A percentile compares a stretch with the other conserved stretches of the same genome.
These are phyloP conservation scores for Nigrograna mackinnonii DNA, from an alignment of 2,329 filamentous ascomycete genomes.

Conservation along the genomic window DNA sequence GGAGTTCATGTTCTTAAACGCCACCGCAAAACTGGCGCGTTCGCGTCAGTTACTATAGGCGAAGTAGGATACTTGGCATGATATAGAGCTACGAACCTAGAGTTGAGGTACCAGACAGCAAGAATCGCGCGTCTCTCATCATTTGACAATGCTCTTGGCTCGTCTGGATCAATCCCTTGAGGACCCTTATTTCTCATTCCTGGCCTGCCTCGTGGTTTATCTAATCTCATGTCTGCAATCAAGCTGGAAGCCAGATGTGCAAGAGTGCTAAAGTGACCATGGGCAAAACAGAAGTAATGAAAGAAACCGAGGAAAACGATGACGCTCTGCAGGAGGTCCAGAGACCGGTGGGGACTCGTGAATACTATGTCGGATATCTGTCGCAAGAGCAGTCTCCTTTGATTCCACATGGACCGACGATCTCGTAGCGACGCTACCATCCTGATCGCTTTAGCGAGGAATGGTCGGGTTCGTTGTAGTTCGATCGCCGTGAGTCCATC, in stretches of 20 bases:
- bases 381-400: constrained; percentile 7
- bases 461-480: constrained; percentile 7
- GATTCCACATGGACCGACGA: constrained; percentile 7
- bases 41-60: too few relatives aligned
- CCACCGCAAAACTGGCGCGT: too few relatives aligned
- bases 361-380: constrained; percentile 9
- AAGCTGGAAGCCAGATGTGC: constrained; percentile 8
- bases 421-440: constrained; percentile 10
- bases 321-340: constrained; percentile 10
- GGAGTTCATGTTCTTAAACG: too few relatives aligned
- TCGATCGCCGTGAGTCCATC: constrained; percentile 6
- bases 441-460: constrained; percentile 9
- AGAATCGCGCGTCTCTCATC: constrained; percentile 10
- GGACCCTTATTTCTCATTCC: too few relatives aligned
- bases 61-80: too few relatives aligned
- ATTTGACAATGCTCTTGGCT: too few relatives aligned
- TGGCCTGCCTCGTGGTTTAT: too few relatives aligned
- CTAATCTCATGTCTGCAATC: constrained; percentile 6
- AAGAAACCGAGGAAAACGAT: constrained; percentile 10
- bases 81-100: too few relatives aligned
- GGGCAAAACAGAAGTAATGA: constrained; percentile 9
- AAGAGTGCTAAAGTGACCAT: constrained; percentile 11
- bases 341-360: constrained; percentile 7
- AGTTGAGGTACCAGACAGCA: constrained; percentile 10
- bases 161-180: too few relatives aligned